phyloP scores from a whole-genome alignment of 441 rosid genomes.

The Adansonia grandidieri region DNA sequence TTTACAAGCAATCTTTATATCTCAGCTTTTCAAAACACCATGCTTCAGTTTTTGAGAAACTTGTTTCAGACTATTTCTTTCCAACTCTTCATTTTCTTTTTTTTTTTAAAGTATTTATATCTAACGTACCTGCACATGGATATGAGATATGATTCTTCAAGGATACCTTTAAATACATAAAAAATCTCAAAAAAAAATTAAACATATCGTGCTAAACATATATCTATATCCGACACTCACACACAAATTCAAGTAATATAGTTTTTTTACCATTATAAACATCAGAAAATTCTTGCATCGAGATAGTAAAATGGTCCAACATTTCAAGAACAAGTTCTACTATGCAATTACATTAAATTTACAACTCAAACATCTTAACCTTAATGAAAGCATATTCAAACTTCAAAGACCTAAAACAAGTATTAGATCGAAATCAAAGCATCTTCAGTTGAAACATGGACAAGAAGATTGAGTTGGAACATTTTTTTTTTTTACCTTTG shows the following conservation, averaged over 20 bases:
- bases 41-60: neutral
- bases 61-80: neutral
- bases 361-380: neutral
- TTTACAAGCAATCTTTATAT: neutral
- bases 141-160: too few species aligned
- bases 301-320: neutral
- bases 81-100: too few species aligned
- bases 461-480: neutral
- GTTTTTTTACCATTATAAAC: neutral
- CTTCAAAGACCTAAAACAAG: neutral
- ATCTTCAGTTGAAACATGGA: neutral
- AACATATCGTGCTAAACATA: too few species aligned
- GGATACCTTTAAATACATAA: neutral
- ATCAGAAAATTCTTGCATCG: neutral
- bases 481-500: constrained; percentile 26
- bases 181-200: too few species aligned
- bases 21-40: neutral
- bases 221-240: too few species aligned
- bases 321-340: neutral
- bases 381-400: constrained; percentile 14
- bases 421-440: neutral
- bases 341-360: too few species aligned
- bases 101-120: too few species aligned
- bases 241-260: too few species aligned
- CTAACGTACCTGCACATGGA: too few species aligned